phyloP scores from a whole-genome alignment of 805 yeast species.

The Kurtzmaniella cleridarum region DNA sequence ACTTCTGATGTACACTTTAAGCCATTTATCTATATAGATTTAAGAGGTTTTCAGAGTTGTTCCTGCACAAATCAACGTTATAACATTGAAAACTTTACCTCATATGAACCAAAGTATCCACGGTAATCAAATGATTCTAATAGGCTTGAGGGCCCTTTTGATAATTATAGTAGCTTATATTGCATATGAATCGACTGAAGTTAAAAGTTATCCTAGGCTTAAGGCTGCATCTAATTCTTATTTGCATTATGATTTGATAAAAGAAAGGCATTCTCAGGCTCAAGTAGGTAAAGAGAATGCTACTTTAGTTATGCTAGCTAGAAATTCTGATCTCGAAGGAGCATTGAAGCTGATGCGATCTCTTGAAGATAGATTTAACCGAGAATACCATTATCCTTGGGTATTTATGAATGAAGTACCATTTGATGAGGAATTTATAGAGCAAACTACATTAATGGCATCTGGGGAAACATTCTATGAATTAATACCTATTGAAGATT shows the following conservation, averaged over 20 bases:
- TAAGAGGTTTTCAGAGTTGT: no score
- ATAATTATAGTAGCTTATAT: no score
- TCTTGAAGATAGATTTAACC: constrained; percentile 39
- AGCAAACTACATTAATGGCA: constrained; percentile 40
- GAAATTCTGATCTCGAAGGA: constrained; percentile 73
- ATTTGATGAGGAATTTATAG: constrained; percentile 35
- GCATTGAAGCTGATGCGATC: constrained; percentile 50
- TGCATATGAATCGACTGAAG: constrained; percentile 4
- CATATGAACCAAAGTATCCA: no score
- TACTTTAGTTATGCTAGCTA: constrained; percentile 77
- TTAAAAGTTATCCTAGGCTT: constrained; percentile 15
- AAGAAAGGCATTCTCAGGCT: not conserved
- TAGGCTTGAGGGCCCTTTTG: no score
- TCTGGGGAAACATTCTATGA: constrained; percentile 38
- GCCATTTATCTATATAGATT: no score
- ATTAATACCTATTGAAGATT: constrained; percentile 33
- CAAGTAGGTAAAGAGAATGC: constrained; percentile 68
- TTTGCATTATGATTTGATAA: constrained; percentile 5
- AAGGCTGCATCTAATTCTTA: constrained; percentile 16
- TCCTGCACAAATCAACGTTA: not conserved
- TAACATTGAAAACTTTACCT: no score
- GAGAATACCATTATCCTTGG: constrained; percentile 38
- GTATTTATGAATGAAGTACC: constrained; percentile 41
- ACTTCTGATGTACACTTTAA: no score
- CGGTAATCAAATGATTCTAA: no score